Percentiles rank a stretch among this genome's conserved stretches.
These are phyloP conservation scores for Suillus clintonianus DNA, from an alignment of 768 basidiomycete species.

Conservation along the genomic window DNA sequence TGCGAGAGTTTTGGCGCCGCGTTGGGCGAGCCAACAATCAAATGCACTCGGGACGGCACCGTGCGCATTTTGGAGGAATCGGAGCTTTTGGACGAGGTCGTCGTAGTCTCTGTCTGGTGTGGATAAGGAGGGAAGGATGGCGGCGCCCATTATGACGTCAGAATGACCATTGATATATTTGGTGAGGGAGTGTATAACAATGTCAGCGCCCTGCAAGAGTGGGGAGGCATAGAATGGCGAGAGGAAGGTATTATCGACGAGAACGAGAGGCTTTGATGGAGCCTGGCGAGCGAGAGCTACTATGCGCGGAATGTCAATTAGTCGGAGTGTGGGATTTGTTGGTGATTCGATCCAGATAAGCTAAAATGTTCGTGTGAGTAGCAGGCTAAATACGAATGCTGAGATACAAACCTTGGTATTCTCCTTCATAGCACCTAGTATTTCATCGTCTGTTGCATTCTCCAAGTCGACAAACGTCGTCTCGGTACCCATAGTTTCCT, in stretches of 20 bases:
- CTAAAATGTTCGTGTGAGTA: conserved; percentile 37
- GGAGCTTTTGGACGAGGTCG: conserved; percentile 53
- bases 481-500: conserved; percentile 63
- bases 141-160: conserved; percentile 88
- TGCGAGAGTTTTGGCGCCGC: conserved; percentile 89
- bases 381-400: neutral
- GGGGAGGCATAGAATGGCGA: conserved; percentile 92
- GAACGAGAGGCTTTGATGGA: conserved; percentile 68
- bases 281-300: conserved; percentile 64
- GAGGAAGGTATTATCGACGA: conserved; percentile 94
- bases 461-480: conserved; percentile 85
- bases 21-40: conserved; percentile 88
- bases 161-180: conserved; percentile 96
- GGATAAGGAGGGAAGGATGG: conserved; percentile 58
- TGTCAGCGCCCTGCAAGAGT: conserved; percentile 79
- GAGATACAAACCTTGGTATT: conserved; percentile 74
- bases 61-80: conserved; percentile 89
- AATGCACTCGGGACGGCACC: conserved; percentile 84
- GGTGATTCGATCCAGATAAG: conserved; percentile 95
- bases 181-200: conserved; percentile 81
- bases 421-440: conserved; percentile 63
- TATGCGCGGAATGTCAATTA: conserved; percentile 80
- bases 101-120: conserved; percentile 35
- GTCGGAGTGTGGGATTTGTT: conserved; percentile 90
- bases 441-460: conserved; percentile 58